Conservation (phyloP, 805 yeast species). For the Ogataea salicorniae region DNA sequence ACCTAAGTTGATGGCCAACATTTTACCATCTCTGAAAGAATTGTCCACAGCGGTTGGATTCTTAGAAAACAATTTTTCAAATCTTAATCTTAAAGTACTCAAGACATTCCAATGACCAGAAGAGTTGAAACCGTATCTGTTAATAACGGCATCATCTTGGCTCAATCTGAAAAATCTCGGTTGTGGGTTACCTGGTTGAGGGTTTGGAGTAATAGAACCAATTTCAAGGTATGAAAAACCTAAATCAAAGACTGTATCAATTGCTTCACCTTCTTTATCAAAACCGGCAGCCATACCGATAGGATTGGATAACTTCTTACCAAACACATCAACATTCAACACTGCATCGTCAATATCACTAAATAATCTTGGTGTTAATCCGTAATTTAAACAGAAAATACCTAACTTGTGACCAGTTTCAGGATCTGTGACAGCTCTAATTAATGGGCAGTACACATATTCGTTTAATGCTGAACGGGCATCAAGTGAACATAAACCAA, state of each 20-base stretch:
- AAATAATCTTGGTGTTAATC: slow-evolving; percentile 57
- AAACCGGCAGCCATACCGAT: slow-evolving; percentile 94
- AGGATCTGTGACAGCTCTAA: slow-evolving; percentile 69
- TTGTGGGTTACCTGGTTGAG: slow-evolving; percentile 92
- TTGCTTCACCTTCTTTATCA: slow-evolving; percentile 89
- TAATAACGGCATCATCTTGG: slow-evolving; percentile 84
- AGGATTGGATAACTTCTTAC: slow-evolving; percentile 54
- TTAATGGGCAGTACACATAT: slow-evolving; percentile 70
- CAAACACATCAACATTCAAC: slow-evolving; percentile 55
- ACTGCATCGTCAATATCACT: slow-evolving; percentile 47
- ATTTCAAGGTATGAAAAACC: slow-evolving; percentile 92
- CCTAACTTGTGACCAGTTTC: slow-evolving; percentile 83
- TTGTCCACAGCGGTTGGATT: slow-evolving; percentile 21
- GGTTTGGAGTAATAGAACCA: slow-evolving; percentile 87
- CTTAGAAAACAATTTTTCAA: slow-evolving; percentile 35
- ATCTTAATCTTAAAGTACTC: slow-evolving; percentile 61
- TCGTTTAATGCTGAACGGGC: slow-evolving; percentile 82
- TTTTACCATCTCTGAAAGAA: slow-evolving; percentile 56
- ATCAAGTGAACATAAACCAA: slow-evolving; percentile 59
- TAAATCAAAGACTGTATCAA: slow-evolving; percentile 67
- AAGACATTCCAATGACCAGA: slow-evolving; percentile 76
- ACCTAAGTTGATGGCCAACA: slow-evolving; percentile 82
- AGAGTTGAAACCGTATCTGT: slow-evolving; percentile 93
- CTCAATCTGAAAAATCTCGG: slow-evolving; percentile 88
- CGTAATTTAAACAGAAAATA: slow-evolving; percentile 60